Percentiles rank a stretch among this genome's conserved stretches.
These are phyloP conservation scores for Exophiala phaeomuriformis DNA, from an alignment of 2,329 filamentous ascomycete species.

Conservation along the genomic window DNA sequence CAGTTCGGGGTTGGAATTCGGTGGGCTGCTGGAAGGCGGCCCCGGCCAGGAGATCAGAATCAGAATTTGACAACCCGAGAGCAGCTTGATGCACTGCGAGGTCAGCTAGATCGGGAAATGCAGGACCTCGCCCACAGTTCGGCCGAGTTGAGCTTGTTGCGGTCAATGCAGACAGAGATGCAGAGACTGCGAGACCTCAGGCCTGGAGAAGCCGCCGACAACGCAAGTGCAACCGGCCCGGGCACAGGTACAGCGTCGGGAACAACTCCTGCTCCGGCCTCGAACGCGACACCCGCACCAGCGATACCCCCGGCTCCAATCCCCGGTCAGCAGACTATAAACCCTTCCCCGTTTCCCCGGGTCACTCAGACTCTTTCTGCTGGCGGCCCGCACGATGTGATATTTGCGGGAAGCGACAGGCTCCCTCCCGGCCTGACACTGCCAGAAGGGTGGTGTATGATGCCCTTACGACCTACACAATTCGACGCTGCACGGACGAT, in stretches of 20 bases:
- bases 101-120: conserved; percentile 62
- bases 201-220: conserved; percentile 5
- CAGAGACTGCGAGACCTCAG: conserved; percentile 54
- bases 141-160: conserved; percentile 62
- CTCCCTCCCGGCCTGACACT: conserved; percentile 47
- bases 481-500: not conserved
- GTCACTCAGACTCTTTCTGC: not conserved
- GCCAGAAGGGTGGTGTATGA: conserved; percentile 47
- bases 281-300: conserved; percentile 3
- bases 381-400: conserved; percentile 28
- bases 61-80: conserved; percentile 28
- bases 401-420: conserved; percentile 39
- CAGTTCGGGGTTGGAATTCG: conserved; percentile 39
- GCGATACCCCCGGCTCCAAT: conserved; percentile 1
- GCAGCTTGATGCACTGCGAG: conserved; percentile 60
- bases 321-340: conserved; percentile 7
- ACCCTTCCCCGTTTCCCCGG: conserved; percentile 8
- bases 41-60: conserved; percentile 24
- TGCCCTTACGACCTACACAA: conserved; percentile 32
- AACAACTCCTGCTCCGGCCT: not conserved
- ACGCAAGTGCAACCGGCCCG: not conserved
- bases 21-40: conserved; percentile 24
- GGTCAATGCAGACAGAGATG: conserved; percentile 60
- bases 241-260: conserved; percentile 10
- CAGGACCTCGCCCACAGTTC: conserved; percentile 55